Evolutionary conservation across 2,329 filamentous ascomycete genomes (phyloP).

Genomic region (Phialocephala sp.): DNA sequence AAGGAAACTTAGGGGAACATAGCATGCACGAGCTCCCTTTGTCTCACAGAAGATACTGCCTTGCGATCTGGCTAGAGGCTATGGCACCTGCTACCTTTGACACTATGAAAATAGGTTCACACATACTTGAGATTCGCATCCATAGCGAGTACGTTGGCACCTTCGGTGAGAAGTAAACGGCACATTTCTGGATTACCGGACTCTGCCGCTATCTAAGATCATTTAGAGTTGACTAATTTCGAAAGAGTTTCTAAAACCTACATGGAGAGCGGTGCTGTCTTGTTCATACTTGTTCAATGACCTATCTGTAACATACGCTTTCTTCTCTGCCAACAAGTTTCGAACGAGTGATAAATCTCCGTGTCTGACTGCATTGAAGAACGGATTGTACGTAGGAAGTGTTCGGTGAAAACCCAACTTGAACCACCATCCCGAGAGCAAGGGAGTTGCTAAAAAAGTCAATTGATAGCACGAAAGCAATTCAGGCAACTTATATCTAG

Average conservation of each 20-base stretch:
- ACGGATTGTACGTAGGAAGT: neutral
- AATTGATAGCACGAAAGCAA: neutral
- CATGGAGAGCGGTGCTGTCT: constrained; percentile 8
- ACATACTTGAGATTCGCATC: neutral
- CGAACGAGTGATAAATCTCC: constrained; percentile 17
- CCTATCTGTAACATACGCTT: constrained; percentile 14
- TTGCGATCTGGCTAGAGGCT: neutral
- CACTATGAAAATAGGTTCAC: neutral
- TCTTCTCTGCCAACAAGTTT: constrained; percentile 14
- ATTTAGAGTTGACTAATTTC: neutral
- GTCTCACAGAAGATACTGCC: neutral
- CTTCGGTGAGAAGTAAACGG: neutral
- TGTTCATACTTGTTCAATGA: neutral
- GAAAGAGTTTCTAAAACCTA: neutral
- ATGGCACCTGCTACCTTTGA: neutral
- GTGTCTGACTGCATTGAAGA: neutral
- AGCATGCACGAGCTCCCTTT: neutral
- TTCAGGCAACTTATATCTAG: constrained; percentile 19
- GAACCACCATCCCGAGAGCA: constrained; percentile 10
- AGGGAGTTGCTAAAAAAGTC: constrained; percentile 15
- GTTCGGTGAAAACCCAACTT: constrained; percentile 16
- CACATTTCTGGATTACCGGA: neutral
- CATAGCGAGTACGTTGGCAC: neutral
- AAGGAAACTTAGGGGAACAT: neutral
- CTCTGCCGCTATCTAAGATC: neutral